Conservation (phyloP, 176 grass and related monocot species). For the Cenchrus purpureus region DNA sequence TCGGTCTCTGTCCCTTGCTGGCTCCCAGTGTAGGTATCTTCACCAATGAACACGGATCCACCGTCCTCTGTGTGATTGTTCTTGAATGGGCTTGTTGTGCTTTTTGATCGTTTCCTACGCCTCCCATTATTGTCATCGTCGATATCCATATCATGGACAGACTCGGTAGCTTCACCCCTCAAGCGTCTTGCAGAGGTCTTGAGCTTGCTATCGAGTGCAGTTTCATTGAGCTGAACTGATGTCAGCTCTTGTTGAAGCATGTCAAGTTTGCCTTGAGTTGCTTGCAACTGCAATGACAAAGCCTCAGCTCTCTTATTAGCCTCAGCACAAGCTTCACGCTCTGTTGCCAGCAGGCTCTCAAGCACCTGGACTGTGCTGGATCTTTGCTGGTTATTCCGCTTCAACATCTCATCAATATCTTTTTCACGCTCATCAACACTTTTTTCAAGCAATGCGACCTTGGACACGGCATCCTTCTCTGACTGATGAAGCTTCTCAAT, state of each 20-base stretch:
- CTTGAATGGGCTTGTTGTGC: slow-evolving; percentile 87
- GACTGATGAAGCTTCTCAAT: slow-evolving; percentile 70
- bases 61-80: slow-evolving; percentile 70
- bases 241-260: slow-evolving; percentile 93
- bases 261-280: slow-evolving; percentile 91
- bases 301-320: slow-evolving; percentile 85
- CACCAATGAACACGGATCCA: slow-evolving; percentile 68
- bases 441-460: slow-evolving; percentile 70
- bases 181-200: slow-evolving; percentile 64
- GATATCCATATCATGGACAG: slow-evolving; percentile 93
- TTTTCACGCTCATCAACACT: slow-evolving; percentile 87
- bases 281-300: slow-evolving; percentile 88
- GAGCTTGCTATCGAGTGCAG: slow-evolving; percentile 82
- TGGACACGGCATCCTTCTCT: slow-evolving; percentile 74
- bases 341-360: slow-evolving; percentile 71
- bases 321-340: slow-evolving; percentile 73
- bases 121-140: slow-evolving; percentile 62
- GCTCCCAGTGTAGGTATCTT: slow-evolving; percentile 54
- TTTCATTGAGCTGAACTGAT: slow-evolving; percentile 76
- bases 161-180: slow-evolving; percentile 82
- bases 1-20: slow-evolving; percentile 60
- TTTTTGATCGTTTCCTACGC: slow-evolving; percentile 86
- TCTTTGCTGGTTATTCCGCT: slow-evolving; percentile 82
- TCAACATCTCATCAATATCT: slow-evolving; percentile 91
- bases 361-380: slow-evolving; percentile 95